Evolutionary conservation across 2,329 filamentous ascomycete species (phyloP).

Genomic region (Penicillium sp.): DNA sequence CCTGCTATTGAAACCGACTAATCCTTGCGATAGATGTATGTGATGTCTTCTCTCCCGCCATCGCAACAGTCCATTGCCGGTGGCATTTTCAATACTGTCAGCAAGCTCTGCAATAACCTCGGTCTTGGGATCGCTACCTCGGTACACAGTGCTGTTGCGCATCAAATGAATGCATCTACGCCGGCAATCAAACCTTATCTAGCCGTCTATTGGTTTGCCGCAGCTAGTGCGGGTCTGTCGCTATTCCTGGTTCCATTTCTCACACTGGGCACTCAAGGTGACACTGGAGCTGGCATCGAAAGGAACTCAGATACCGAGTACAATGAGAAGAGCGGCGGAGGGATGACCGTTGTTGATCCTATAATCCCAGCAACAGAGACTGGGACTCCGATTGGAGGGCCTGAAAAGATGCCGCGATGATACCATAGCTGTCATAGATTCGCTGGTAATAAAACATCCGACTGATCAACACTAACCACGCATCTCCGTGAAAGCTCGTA

Average conservation of each 20-base stretch:
- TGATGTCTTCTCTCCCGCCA: slow-evolving; percentile 58
- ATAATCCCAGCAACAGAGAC: background rate
- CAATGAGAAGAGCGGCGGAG: background rate
- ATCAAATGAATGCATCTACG: slow-evolving; percentile 13
- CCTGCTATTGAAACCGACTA: slow-evolving; percentile 7
- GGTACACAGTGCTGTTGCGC: slow-evolving; percentile 20
- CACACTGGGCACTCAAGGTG: slow-evolving; percentile 27
- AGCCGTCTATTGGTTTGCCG: slow-evolving; percentile 28
- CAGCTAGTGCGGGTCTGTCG: slow-evolving; percentile 24
- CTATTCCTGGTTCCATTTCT: slow-evolving; percentile 28
- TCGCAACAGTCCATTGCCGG: slow-evolving; percentile 62
- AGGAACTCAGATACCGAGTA: no score
- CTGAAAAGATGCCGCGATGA: slow-evolving; percentile 1
- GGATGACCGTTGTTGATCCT: background rate
- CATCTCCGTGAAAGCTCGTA: no score
- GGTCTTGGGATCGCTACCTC: slow-evolving; percentile 56
- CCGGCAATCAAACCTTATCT: slow-evolving; percentile 25
- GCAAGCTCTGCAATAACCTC: slow-evolving; percentile 54
- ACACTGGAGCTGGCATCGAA: background rate
- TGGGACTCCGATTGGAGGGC: background rate
- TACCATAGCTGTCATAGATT: no score
- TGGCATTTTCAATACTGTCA: slow-evolving; percentile 62
- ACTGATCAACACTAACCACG: no score
- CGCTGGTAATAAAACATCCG: no score
- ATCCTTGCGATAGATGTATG: slow-evolving; percentile 54